Conservation (phyloP, 768 basidiomycete genomes). For the Podaxis sp. region DNA sequence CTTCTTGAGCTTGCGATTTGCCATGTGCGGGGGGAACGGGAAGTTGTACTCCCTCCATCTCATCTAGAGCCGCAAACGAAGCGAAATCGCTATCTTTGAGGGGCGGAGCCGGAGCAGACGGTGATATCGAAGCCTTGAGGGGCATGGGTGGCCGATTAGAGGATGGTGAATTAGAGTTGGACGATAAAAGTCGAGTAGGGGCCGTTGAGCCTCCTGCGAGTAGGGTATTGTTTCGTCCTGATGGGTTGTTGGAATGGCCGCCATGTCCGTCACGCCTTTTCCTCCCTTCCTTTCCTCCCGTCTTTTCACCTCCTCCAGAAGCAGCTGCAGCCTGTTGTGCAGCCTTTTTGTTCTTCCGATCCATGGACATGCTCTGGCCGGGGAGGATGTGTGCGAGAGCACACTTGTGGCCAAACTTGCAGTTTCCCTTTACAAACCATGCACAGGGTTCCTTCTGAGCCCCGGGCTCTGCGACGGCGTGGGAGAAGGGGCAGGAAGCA, state of each 20-base stretch:
- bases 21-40: conserved; percentile 40
- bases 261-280: conserved; percentile 29
- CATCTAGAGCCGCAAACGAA: conserved; percentile 63
- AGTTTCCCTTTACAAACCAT: conserved; percentile 93
- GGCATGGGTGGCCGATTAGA: conserved; percentile 58
- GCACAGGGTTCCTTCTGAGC: conserved; percentile 78
- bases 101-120: conserved; percentile 76
- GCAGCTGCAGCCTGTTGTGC: conserved; percentile 62
- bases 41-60: conserved; percentile 41
- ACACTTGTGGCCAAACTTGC: conserved; percentile 70
- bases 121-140: conserved; percentile 68
- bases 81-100: conserved; percentile 74
- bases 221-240: conserved; percentile 32
- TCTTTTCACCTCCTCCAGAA: conserved; percentile 22
- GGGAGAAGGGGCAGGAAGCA: conserved; percentile 93
- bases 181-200: conserved; percentile 47
- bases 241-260: conserved; percentile 14
- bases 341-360: conserved; percentile 95
- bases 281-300: conserved; percentile 28
- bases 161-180: conserved; percentile 19
- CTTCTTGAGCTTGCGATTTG: conserved; percentile 17
- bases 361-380: conserved; percentile 93
- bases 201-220: conserved; percentile 61
- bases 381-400: conserved; percentile 93
- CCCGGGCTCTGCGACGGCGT: conserved; percentile 66